phyloP scores from a whole-genome alignment of 345 rosid genomes.

The Eucalyptus pauciflora region DNA sequence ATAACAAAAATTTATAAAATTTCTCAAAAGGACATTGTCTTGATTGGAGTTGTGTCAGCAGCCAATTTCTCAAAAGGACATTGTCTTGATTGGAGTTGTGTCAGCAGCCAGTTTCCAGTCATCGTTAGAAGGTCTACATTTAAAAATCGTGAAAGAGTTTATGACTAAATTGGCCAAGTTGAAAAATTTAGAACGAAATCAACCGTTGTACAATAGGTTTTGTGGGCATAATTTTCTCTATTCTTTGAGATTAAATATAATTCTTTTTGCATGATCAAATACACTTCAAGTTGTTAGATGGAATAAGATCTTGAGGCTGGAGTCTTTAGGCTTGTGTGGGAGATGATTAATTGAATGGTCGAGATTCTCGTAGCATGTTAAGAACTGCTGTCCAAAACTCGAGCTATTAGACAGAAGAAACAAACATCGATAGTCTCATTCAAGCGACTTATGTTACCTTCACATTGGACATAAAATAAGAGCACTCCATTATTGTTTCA shows the following conservation, averaged over 20 bases:
- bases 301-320: neutral
- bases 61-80: neutral
- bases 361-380: neutral
- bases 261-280: neutral
- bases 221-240: neutral
- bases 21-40: neutral
- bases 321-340: neutral
- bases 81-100: neutral
- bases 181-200: neutral
- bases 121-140: neutral
- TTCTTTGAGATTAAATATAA: neutral
- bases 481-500: neutral
- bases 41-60: neutral
- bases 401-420: neutral
- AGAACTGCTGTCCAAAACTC: neutral
- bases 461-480: neutral
- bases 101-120: rapidly evolving
- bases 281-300: neutral
- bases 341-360: neutral
- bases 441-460: neutral
- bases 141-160: neutral
- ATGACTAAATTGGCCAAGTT: neutral
- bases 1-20: neutral
- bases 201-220: neutral
- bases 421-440: neutral